Base-by-base conservation (phyloP, 2,329 filamentous ascomycete genomes). In the Zopfia rhizophila region DNA sequence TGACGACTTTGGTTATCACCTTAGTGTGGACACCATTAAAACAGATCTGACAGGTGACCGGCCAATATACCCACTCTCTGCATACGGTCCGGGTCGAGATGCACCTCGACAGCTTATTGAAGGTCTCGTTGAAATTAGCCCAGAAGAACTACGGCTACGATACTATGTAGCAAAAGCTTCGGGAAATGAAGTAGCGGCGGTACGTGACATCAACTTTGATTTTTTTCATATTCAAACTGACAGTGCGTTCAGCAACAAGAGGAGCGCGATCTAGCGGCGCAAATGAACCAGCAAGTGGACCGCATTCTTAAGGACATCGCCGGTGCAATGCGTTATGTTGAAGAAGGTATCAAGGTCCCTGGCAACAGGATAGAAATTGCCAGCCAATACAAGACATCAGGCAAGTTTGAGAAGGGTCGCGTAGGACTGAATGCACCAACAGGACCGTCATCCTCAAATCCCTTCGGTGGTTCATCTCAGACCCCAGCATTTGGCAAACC, bases 21-120 rank as follows among this genome's bases (percentile, higher is more conserved):
- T 73, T 21, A 59, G 56, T 24, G 58, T 57, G 14, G 63, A 64
- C 8, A 60, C 59, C 14, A 70, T 73, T 36, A 63, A 68, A 27
- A 41, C 52, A 40, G 91, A 95, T 64, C 77, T 95, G 32, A 82
- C 79, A 1, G 78, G 79, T 16, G 90, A 94, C 49, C 81, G 82
- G 7, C 93, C 93, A 13, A 75, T 83, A 78, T 97, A 92, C 89
- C 87, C 94, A 4, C 81, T 97, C 17, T 96, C 92, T 1, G 82
- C 88, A 16, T 97, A 96, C 70, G 90, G 86, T 0, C 91, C 92
- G 0, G 88, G 88, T 3, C 81, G 78, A 60, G 83, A 91, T 58
- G 84, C 88, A 1, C 92, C 92, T 0, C 84, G 84, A 13, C 91
- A 96, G 71, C 79, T 97, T 1, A 92, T 96, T 61, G 91, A 91